Percentiles rank a stretch among this genome's conserved stretches.
phyloP scores from a whole-genome alignment of 352 stramenopile species.

The Elongisporangium prolatum region DNA sequence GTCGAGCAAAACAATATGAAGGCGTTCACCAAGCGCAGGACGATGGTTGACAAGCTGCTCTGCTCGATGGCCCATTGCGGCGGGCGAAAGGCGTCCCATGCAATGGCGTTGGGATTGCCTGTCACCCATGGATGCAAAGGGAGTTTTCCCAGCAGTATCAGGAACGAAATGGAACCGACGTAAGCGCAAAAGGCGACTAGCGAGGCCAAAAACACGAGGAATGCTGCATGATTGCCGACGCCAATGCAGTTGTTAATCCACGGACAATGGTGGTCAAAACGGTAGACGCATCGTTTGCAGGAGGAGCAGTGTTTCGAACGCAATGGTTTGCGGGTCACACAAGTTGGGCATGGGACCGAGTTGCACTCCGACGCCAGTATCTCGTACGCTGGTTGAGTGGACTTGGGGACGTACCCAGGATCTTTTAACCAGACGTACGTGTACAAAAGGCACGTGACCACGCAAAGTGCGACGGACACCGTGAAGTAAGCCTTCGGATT shows the following conservation, averaged over 20 bases:
- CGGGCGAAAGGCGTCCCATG: constrained; percentile 1
- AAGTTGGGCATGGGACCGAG: constrained; percentile 71
- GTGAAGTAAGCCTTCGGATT: constrained; percentile 17
- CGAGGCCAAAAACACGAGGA: constrained; percentile 60
- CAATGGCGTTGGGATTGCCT: constrained; percentile 4
- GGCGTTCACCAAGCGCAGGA: constrained; percentile 52
- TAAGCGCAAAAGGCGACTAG: constrained; percentile 47
- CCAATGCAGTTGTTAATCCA: constrained; percentile 87
- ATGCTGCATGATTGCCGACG: constrained; percentile 64
- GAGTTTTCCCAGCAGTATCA: constrained; percentile 38
- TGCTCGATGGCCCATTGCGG: neutral
- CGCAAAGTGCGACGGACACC: constrained; percentile 30
- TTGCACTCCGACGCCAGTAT: constrained; percentile 67
- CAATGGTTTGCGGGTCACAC: constrained; percentile 66
- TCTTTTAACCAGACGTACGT: constrained; percentile 78
- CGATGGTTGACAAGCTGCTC: constrained; percentile 25
- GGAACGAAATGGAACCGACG: constrained; percentile 35
- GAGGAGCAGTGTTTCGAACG: constrained; percentile 81
- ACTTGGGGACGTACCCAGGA: constrained; percentile 64
- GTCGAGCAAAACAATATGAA: constrained; percentile 47
- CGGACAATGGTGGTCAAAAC: constrained; percentile 83
- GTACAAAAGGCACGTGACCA: constrained; percentile 54
- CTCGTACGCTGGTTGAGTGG: constrained; percentile 57
- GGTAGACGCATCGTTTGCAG: constrained; percentile 70
- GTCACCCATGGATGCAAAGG: constrained; percentile 26